Conservation (phyloP, 371 early-diverging fungal species). For the Umbelopsis sp. region DNA sequence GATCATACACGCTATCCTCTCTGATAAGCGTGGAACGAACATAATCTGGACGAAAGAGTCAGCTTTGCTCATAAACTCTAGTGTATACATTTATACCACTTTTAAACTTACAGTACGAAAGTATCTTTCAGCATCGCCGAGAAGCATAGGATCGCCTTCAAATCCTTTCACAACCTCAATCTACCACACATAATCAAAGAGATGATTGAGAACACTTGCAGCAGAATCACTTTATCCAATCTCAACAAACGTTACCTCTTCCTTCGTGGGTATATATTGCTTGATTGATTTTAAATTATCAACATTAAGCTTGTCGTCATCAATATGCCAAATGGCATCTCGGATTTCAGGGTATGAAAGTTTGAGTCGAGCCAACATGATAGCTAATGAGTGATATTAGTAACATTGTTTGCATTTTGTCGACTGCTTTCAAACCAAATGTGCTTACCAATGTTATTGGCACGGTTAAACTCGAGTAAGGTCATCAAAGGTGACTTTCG, state of each 20-base stretch:
- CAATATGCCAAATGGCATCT: conserved; percentile 68
- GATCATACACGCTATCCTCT: conserved; percentile 75
- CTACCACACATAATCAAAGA: not conserved
- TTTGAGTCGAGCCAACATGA: conserved; percentile 75
- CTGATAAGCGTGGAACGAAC: conserved; percentile 71
- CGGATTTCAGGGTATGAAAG: conserved; percentile 67
- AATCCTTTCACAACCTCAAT: conserved; percentile 68
- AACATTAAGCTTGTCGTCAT: conserved; percentile 58
- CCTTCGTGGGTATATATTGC: conserved; percentile 65
- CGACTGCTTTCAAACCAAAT: not conserved
- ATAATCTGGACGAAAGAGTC: conserved; percentile 47
- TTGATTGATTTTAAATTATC: conserved; percentile 62
- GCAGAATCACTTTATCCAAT: not conserved
- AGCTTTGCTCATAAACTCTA: not conserved
- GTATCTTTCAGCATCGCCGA: conserved; percentile 74
- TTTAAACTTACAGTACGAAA: conserved; percentile 48
- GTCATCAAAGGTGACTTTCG: conserved; percentile 50
- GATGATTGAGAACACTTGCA: no score
- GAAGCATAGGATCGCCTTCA: conserved; percentile 62
- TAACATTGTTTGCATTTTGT: conserved; percentile 10
- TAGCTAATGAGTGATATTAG: conserved; percentile 43
- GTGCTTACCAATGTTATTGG: conserved; percentile 60
- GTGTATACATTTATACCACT: not conserved
- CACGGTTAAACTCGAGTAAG: conserved; percentile 61
- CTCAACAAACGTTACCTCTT: conserved; percentile 49